Percentiles rank a stretch among this genome's conserved stretches.
Conservation (phyloP, 192 early-diverging fungal species). For the Linnemannia schmuckeri region DNA sequence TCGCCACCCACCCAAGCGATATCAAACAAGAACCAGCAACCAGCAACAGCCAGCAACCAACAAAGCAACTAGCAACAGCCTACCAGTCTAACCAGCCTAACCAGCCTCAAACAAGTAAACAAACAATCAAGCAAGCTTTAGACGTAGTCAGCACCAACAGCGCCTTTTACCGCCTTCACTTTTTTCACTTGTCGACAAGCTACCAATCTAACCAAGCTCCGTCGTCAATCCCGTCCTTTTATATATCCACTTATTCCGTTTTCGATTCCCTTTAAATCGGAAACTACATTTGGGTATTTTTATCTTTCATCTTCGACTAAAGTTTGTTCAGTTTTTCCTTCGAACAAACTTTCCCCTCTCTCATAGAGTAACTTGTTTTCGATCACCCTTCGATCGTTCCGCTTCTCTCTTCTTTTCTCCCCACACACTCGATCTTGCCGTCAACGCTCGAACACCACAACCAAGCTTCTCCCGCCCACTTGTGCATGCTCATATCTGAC, state of each 20-base stretch:
- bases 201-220: not conserved
- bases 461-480: constrained; percentile 35
- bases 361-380: constrained; percentile 3
- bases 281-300: not conserved
- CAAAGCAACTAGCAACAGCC: not conserved
- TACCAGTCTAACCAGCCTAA: constrained; percentile 4
- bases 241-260: not conserved
- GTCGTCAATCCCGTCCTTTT: not conserved
- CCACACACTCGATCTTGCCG: constrained; percentile 19
- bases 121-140: not conserved
- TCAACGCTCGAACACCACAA: constrained; percentile 33
- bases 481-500: constrained; percentile 56
- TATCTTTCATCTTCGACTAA: not conserved
- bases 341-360: constrained; percentile 17
- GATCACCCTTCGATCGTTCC: constrained; percentile 13
- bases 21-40: not conserved
- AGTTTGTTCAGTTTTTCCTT: constrained; percentile 23
- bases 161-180: not conserved
- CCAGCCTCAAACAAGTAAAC: constrained; percentile 2
- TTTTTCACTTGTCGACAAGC: not conserved
- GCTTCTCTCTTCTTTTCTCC: constrained; percentile 10
- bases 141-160: not conserved
- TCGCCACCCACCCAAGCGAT: not conserved
- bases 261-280: constrained; percentile 8
- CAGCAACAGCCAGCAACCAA: not conserved